Evolutionary conservation across 306 rosid species (phyloP), one percentile per base, ranked within the genome.

Genomic region (Cyamopsis tetragonoloba): DNA sequence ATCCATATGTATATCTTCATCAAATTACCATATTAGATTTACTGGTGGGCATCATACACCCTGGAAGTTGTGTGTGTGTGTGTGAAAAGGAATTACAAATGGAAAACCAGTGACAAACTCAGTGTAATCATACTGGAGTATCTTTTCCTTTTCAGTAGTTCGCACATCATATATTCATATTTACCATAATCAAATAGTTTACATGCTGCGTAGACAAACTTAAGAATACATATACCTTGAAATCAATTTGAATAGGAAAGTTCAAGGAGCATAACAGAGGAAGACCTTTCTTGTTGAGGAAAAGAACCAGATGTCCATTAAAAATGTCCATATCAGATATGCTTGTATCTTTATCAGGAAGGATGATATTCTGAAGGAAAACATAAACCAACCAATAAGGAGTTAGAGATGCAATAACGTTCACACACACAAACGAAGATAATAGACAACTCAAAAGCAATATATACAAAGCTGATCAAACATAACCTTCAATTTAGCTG

Each of bases 261-360:
- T 79, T 73, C 86, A 88, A 79, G 72, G 98, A 89, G 66, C 91
- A 89, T 8, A 89, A 63, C 81, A 74, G 18, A 28, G 96, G 86
- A 73, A 64, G 68, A 39, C 89, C 89, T 62, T 81, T 88, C 77
- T 82, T 89, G 63, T 73, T 83, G 77, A 93, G 74, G 67, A 49
- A 84, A 80, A 89, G 97, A 81, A 93, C 96, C 78, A 93, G 79
- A 84, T 88, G 90, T 35, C 89, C 87, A 77, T 83, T 72, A 77
- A 84, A 86, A 24, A 93, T 75, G 75, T 93, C 98, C 98, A 89
- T 86, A 64, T 89, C 98, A 75, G 81, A 83, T 60, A 93, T 28
- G 70, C 73, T 82, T 61, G 50, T 77, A 63, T 89, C 93, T 60
- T 68, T 66, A 77, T 74, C 75, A 8, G 96, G 91, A 76, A 93